Conservation (phyloP, 2,329 filamentous ascomycete species). For the Falciphora oryzae region DNA sequence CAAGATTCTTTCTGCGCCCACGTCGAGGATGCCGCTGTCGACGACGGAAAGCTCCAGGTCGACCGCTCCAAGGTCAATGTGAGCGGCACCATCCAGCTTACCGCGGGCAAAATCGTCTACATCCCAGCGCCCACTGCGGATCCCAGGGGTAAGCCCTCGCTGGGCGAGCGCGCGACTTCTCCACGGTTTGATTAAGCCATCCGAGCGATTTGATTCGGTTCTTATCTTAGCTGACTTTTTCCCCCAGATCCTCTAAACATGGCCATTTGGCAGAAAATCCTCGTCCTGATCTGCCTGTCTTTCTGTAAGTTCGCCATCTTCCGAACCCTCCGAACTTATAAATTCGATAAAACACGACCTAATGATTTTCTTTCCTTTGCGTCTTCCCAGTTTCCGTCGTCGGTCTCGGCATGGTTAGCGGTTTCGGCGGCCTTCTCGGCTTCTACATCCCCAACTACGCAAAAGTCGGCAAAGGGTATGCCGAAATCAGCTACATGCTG, state of each 20-base stretch:
- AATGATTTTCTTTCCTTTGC: too few relatives aligned
- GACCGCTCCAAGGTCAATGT: not conserved
- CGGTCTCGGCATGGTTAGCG: slow-evolving; percentile 32
- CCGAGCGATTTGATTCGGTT: too few relatives aligned
- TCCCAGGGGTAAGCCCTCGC: too few relatives aligned
- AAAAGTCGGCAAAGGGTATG: slow-evolving; percentile 28
- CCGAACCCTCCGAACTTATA: too few relatives aligned
- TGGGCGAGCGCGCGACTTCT: too few relatives aligned
- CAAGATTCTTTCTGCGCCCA: too few relatives aligned
- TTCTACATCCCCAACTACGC: slow-evolving; percentile 35
- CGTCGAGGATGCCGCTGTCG: not conserved
- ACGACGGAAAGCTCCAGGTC: not conserved
- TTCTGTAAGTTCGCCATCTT: too few relatives aligned
- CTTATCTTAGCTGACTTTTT: too few relatives aligned
- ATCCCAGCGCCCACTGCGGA: slow-evolving; percentile 2
- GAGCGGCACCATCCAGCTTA: slow-evolving; percentile 3
- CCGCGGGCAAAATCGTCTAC: slow-evolving; percentile 3
- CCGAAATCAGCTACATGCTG: slow-evolving; percentile 33
- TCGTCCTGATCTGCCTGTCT: not conserved
- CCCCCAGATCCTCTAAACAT: slow-evolving; percentile 6
- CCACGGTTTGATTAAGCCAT: too few relatives aligned
- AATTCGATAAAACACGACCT: too few relatives aligned
- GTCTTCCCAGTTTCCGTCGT: slow-evolving; percentile 35
- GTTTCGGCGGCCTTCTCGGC: slow-evolving; percentile 33
- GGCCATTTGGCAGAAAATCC: slow-evolving; percentile 4